These are phyloP conservation scores for Microascus cirrosus DNA, from an alignment of 2,329 filamentous ascomycete species.

Conservation along the genomic window DNA sequence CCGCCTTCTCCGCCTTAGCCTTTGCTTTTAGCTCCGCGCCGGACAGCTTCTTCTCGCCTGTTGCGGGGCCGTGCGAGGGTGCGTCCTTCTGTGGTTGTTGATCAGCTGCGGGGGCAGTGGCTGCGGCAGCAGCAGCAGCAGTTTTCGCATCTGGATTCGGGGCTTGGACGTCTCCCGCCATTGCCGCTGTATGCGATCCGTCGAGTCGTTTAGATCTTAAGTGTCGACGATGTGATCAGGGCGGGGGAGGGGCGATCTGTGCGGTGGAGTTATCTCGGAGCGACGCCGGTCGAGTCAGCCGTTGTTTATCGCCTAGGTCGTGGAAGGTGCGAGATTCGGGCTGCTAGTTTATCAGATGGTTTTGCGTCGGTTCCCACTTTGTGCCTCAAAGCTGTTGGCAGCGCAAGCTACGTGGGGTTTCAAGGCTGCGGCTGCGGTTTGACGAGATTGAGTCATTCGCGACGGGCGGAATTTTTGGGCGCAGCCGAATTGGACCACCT, in stretches of 20 bases:
- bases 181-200: background rate
- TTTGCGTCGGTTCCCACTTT: background rate
- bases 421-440: background rate
- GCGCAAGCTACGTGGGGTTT: background rate
- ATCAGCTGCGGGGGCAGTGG: background rate
- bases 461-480: background rate
- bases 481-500: too few species aligned
- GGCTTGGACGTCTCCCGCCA: background rate
- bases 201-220: background rate
- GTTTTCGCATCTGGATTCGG: background rate
- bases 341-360: too few species aligned
- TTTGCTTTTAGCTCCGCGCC: constrained; percentile 78
- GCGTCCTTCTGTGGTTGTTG: background rate
- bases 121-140: background rate
- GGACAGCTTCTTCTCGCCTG: constrained; percentile 46
- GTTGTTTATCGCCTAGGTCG: too few species aligned
- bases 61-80: background rate
- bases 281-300: too few species aligned
- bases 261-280: background rate
- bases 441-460: background rate
- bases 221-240: background rate
- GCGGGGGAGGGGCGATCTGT: background rate
- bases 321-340: too few species aligned
- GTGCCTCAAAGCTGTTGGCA: background rate
- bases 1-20: constrained; percentile 85